A percentile compares a stretch with the other conserved stretches of the same genome.
These are phyloP conservation scores for Sarocladiaceae sp. DNA, from an alignment of 2,329 filamentous ascomycete species.

Conservation along the genomic window DNA sequence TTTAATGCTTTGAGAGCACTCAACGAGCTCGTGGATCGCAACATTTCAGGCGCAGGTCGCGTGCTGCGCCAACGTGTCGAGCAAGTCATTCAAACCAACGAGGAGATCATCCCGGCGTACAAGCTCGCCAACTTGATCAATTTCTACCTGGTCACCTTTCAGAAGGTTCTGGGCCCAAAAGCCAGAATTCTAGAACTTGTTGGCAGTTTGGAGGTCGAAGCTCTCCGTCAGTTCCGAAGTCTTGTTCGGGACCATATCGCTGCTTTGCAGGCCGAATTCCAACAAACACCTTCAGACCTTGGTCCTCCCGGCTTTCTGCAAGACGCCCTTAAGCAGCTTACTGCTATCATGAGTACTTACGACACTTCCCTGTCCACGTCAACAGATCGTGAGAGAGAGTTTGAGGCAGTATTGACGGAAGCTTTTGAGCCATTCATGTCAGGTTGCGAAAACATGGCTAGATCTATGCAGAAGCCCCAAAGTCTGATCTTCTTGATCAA, in stretches of 20 bases:
- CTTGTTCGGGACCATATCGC: conserved; percentile 78
- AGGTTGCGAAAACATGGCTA: conserved; percentile 67
- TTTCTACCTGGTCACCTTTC: conserved; percentile 86
- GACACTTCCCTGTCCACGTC: conserved; percentile 70
- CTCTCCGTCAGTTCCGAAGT: conserved; percentile 76
- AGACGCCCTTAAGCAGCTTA: conserved; percentile 75
- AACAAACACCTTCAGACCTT: conserved; percentile 67
- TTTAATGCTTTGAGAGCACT: conserved; percentile 83
- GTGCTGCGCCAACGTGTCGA: conserved; percentile 88
- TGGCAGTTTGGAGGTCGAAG: conserved; percentile 65
- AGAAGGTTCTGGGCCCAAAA: conserved; percentile 67
- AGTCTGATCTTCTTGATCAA: conserved; percentile 70
- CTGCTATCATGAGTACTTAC: conserved; percentile 77
- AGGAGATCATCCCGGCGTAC: conserved; percentile 84
- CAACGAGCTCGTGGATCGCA: conserved; percentile 80
- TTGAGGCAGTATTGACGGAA: conserved; percentile 70
- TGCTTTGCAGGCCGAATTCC: conserved; percentile 67
- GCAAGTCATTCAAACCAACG: conserved; percentile 87
- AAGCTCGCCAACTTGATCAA: conserved; percentile 83
- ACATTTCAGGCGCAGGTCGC: conserved; percentile 74
- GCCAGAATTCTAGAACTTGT: conserved; percentile 69
- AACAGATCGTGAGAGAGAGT: conserved; percentile 60
- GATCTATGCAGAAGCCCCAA: conserved; percentile 53
- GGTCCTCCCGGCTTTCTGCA: conserved; percentile 75
- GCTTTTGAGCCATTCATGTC: conserved; percentile 82